These are phyloP conservation scores for Wickerhamomyces sp. DNA, from an alignment of 1,139 yeast genomes.

Conservation along the genomic window DNA sequence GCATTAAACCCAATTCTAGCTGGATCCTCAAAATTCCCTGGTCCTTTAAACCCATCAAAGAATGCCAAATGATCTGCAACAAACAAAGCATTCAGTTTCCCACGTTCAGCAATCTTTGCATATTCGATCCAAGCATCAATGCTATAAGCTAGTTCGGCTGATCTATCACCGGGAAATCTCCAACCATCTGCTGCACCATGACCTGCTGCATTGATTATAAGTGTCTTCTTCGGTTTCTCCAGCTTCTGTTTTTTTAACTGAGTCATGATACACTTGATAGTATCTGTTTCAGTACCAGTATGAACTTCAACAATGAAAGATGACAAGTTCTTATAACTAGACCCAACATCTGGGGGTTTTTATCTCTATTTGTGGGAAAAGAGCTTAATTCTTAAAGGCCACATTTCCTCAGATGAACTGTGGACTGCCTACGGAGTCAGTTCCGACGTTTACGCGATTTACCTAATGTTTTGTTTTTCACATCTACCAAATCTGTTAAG, in stretches of 20 bases:
- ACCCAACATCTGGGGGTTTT: too few species aligned
- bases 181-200: constrained; percentile 22
- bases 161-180: constrained; percentile 35
- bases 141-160: constrained; percentile 27
- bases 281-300: too few species aligned
- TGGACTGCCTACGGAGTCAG: too few species aligned
- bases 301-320: too few species aligned
- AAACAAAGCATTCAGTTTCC: constrained; percentile 35
- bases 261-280: too few species aligned
- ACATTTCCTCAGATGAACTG: too few species aligned
- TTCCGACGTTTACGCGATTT: too few species aligned
- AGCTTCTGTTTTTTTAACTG: constrained; percentile 1
- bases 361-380: too few species aligned
- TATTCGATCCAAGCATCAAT: constrained; percentile 36
- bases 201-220: constrained; percentile 1
- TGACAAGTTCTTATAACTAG: too few species aligned
- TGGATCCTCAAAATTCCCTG: constrained; percentile 37
- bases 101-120: constrained; percentile 34
- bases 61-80: constrained; percentile 38
- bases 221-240: not conserved
- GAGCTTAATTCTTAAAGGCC: too few species aligned
- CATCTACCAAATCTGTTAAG: too few species aligned
- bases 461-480: too few species aligned
- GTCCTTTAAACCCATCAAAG: constrained; percentile 36
- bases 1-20: constrained; percentile 32